A percentile compares a stretch with the other conserved stretches of the same genome.
These are phyloP conservation scores for Rhododendron williamsianum DNA, from an alignment of 148 eudicot genomes.

Conservation along the genomic window DNA sequence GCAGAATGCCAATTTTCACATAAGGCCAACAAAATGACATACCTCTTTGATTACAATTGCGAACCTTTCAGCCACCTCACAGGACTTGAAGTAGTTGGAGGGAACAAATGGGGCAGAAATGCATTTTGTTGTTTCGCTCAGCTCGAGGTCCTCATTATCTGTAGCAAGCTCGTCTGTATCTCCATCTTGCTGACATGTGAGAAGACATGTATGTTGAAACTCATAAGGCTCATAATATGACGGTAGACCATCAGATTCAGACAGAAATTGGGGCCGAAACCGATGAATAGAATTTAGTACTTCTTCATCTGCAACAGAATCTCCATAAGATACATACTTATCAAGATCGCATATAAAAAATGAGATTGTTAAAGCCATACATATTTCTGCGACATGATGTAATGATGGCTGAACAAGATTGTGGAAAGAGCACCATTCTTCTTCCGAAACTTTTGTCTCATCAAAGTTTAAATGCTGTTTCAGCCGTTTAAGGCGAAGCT, in stretches of 20 bases:
- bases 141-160: constrained; percentile 31
- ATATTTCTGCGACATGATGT: constrained; percentile 61
- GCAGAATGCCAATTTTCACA: neutral
- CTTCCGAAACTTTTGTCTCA: constrained; percentile 46
- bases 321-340: constrained; percentile 1
- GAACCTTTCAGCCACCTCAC: constrained; percentile 53
- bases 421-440: constrained; percentile 85
- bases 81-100: constrained; percentile 35
- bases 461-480: constrained; percentile 33
- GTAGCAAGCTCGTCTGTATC: constrained; percentile 27
- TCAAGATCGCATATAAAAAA: neutral
- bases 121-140: constrained; percentile 40
- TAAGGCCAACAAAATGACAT: constrained; percentile 10
- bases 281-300: constrained; percentile 62
- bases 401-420: constrained; percentile 70
- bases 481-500: constrained; percentile 51
- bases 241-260: constrained; percentile 50
- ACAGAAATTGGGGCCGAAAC: constrained; percentile 66
- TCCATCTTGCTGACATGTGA: constrained; percentile 29
- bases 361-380: constrained; percentile 34
- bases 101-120: constrained; percentile 60
- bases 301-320: constrained; percentile 66
- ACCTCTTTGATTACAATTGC: constrained; percentile 73
- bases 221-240: constrained; percentile 54
- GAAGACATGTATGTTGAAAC: constrained; percentile 54